Evolutionary conservation across 2,329 filamentous ascomycete species (phyloP).

Genomic region (Fusarium sp.): DNA sequence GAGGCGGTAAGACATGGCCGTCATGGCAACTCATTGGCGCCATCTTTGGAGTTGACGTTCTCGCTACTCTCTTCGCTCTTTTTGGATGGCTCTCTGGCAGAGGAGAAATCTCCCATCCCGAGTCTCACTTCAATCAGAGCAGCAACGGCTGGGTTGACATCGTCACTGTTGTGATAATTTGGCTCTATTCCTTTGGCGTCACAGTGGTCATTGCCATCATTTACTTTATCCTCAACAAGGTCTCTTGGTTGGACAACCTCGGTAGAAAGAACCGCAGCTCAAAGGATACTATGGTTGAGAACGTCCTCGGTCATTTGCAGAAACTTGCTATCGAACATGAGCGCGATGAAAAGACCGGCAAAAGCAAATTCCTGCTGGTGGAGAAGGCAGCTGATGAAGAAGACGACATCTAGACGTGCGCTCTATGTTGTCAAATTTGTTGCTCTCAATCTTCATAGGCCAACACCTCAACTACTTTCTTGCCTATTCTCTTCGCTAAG

Average conservation of each 20-base stretch:
- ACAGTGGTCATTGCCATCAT: constrained; percentile 34
- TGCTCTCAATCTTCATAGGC: no score
- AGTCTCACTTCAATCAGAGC: constrained; percentile 27
- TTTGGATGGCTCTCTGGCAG: constrained; percentile 28
- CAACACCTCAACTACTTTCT: no score
- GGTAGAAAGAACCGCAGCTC: constrained; percentile 30
- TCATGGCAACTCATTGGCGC: constrained; percentile 35
- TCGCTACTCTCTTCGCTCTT: constrained; percentile 12
- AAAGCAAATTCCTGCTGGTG: constrained; percentile 16
- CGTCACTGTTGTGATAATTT: constrained; percentile 28
- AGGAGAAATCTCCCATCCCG: constrained; percentile 3
- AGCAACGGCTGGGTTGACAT: constrained; percentile 33
- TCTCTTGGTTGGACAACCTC: constrained; percentile 30
- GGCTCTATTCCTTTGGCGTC: constrained; percentile 34
- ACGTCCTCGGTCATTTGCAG: constrained; percentile 28
- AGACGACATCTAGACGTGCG: constrained; percentile 20
- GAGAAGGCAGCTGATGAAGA: constrained; percentile 33
- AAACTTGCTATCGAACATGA: constrained; percentile 38
- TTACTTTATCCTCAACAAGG: constrained; percentile 35
- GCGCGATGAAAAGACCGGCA: constrained; percentile 35
- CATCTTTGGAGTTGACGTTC: constrained; percentile 14
- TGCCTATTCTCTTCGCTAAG: no score
- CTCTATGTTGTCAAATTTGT: not conserved
- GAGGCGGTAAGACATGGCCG: constrained; percentile 36
- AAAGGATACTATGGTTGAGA: constrained; percentile 35